Percentiles rank a stretch among this genome's conserved stretches.
Evolutionary conservation across 192 early-diverging fungal genomes (phyloP).

Genomic region (Haplosporangium gracile): DNA sequence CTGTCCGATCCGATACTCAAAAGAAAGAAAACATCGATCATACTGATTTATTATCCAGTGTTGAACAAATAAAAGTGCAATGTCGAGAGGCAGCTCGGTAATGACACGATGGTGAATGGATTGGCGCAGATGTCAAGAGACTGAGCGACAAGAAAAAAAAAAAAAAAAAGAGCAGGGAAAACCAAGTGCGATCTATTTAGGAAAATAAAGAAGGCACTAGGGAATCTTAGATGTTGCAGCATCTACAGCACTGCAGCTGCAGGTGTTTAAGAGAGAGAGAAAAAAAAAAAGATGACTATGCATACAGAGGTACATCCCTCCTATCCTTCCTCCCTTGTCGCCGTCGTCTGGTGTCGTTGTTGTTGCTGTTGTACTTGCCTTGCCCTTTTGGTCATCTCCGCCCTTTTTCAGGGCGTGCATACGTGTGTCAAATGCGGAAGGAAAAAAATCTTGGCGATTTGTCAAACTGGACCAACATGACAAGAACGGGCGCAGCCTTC

Average conservation of each 20-base stretch:
- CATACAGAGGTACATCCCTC: neutral
- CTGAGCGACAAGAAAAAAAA: too few species aligned
- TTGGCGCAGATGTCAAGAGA: too few species aligned
- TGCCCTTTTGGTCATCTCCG: neutral
- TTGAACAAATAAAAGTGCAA: too few species aligned
- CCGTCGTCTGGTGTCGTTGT: neutral
- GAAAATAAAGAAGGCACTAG: neutral
- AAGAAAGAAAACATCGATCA: neutral
- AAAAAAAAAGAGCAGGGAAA: neutral
- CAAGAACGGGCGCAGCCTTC: neutral
- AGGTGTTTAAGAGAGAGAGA: neutral
- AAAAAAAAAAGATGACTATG: neutral
- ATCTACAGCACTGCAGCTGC: neutral
- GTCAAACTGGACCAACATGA: neutral
- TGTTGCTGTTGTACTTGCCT: neutral
- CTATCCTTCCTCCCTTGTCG: neutral
- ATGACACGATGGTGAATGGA: too few species aligned
- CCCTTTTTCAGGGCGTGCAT: neutral
- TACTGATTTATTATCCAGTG: neutral
- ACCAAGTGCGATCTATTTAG: neutral
- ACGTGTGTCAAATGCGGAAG: neutral
- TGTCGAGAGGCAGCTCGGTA: too few species aligned
- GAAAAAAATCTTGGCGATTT: neutral
- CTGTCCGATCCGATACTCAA: neutral
- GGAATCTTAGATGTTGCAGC: neutral